These are phyloP conservation scores for Coleophoma eucalyptorum DNA, from an alignment of 2,329 filamentous ascomycete genomes.

Conservation along the genomic window DNA sequence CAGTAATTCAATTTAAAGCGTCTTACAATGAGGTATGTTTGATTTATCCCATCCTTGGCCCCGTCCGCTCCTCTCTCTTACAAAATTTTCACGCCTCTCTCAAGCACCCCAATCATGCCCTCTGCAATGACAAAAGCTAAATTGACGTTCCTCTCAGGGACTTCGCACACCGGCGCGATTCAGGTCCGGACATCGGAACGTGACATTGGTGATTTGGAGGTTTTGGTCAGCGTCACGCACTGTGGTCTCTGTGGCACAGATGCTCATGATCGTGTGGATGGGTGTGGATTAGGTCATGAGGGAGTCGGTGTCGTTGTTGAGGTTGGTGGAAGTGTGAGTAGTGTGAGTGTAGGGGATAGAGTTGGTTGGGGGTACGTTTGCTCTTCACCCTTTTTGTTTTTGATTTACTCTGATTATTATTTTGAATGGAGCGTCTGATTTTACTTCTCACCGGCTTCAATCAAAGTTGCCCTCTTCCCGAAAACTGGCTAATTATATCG, in stretches of 20 bases:
- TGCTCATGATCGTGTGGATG: conserved; percentile 27
- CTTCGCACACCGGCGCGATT: neutral
- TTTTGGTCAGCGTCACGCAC: conserved; percentile 57
- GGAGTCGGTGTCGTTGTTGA: conserved; percentile 64
- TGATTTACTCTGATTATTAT: neutral
- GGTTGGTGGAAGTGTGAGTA: conserved; percentile 50
- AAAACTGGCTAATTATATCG: neutral
- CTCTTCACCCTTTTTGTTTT: conserved; percentile 11
- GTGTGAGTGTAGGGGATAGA: conserved; percentile 50
- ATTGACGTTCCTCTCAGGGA: neutral
- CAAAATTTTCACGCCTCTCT: neutral
- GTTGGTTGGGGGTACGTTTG: conserved; percentile 39
- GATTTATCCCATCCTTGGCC: no score
- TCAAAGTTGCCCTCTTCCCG: neutral
- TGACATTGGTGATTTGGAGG: conserved; percentile 21
- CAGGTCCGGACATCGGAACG: conserved; percentile 3
- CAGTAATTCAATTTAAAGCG: no score
- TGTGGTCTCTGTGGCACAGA: conserved; percentile 63
- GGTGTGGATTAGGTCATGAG: conserved; percentile 60
- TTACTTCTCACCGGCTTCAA: no score
- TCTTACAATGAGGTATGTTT: no score
- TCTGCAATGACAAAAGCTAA: neutral
- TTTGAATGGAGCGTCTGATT: no score
- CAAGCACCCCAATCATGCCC: no score
- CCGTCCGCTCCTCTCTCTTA: neutral